phyloP scores from a whole-genome alignment of 176 grass and related monocot genomes.

The Oryza meridionalis region DNA sequence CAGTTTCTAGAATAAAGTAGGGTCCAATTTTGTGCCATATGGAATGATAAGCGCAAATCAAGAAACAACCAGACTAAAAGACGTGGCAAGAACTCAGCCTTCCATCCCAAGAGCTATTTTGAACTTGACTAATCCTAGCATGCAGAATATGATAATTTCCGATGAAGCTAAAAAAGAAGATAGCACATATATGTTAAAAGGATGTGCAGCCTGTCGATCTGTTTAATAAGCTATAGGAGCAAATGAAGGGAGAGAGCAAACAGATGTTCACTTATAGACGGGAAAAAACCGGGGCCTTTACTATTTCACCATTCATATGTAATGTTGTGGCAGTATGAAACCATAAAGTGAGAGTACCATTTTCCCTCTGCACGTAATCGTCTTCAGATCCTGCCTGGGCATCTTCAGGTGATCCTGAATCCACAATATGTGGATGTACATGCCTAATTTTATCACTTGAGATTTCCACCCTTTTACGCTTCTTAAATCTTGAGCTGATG shows the following conservation, averaged over 20 bases:
- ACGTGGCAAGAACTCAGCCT: not conserved
- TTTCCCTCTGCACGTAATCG: slow-evolving; percentile 58
- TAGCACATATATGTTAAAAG: not conserved
- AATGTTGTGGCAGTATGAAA: slow-evolving; percentile 21
- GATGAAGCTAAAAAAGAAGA: not conserved
- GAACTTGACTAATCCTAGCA: not conserved
- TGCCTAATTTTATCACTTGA: slow-evolving; percentile 53
- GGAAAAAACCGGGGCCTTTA: not conserved
- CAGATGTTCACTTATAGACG: not conserved
- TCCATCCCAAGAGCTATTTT: not conserved
- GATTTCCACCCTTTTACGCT: slow-evolving; percentile 51
- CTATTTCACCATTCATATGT: not conserved
- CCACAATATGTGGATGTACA: slow-evolving; percentile 76
- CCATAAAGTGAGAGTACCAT: slow-evolving; percentile 57
- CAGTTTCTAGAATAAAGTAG: too few relatives aligned
- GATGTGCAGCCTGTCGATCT: not conserved
- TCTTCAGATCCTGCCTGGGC: slow-evolving; percentile 59
- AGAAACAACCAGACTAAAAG: not conserved
- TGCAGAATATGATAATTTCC: not conserved
- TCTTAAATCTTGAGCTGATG: slow-evolving; percentile 79
- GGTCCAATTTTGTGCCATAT: not conserved
- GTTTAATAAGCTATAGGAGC: not conserved
- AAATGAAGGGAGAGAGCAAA: not conserved
- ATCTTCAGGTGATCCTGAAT: slow-evolving; percentile 76
- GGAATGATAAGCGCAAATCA: not conserved